Percentiles rank a stretch among this genome's conserved stretches.
These are phyloP conservation scores for Cyclostephanos tholiformis DNA, from an alignment of 108 stramenopile species.

Conservation along the genomic window DNA sequence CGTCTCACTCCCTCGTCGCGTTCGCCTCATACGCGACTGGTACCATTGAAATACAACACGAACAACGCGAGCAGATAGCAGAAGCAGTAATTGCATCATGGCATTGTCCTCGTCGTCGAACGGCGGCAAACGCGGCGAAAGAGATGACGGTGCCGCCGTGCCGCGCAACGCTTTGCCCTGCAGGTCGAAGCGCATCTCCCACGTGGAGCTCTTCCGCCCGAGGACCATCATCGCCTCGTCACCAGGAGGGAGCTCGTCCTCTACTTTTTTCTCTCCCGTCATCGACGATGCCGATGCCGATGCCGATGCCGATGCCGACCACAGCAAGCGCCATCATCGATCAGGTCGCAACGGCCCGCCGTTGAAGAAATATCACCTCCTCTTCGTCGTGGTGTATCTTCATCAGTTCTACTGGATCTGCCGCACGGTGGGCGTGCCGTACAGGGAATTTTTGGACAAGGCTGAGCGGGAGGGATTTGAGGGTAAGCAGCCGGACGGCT, in stretches of 20 bases:
- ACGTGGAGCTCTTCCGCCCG: conserved; percentile 61
- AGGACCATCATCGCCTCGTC: conserved; percentile 44
- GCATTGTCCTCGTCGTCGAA: background rate
- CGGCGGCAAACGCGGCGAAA: background rate
- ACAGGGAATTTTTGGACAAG: conserved; percentile 79
- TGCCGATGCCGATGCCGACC: background rate
- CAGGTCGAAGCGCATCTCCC: conserved; percentile 65
- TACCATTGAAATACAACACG: too few species aligned
- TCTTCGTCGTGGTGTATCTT: conserved; percentile 61
- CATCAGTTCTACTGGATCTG: conserved; percentile 61
- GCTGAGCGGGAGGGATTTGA: conserved; percentile 89
- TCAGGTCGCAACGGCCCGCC: background rate
- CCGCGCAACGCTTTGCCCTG: conserved; percentile 33
- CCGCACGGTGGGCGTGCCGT: conserved; percentile 70
- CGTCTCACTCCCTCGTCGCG: too few species aligned
- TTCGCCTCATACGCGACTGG: too few species aligned
- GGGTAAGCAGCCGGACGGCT: too few species aligned
- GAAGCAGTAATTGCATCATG: too few species aligned
- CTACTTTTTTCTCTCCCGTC: background rate
- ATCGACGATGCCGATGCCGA: too few species aligned
- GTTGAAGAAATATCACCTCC: conserved; percentile 44
- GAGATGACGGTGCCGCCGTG: background rate
- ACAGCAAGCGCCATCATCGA: background rate
- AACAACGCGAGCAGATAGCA: too few species aligned
- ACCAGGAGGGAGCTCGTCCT: conserved; percentile 24